Evolutionary conservation across 2,329 filamentous ascomycete genomes (phyloP), one percentile per base, ranked within the genome.

Genomic region (Biscogniauxia marginata): DNA sequence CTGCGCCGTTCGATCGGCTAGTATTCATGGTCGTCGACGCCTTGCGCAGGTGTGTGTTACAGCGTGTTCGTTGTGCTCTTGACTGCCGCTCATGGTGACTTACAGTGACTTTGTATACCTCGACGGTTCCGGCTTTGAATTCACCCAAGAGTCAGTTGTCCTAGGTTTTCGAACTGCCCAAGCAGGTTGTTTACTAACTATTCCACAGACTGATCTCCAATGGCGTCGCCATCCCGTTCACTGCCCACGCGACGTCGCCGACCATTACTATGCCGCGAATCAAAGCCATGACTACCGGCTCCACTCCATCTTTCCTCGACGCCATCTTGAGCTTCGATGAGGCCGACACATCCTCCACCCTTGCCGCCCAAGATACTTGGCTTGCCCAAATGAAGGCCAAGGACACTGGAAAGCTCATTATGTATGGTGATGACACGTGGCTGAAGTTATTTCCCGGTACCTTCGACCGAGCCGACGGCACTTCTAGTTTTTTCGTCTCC

Each of bases 341-440:
- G 74, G 92, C 87, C 18, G 95, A 99, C 71, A 93, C 91, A 3
- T 89, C 89, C 13, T 96, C 95, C 0, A 93, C 89, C 3, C 83
- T 99, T 21, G 87, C 90, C 13, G 84, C 84, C 23, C 95, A 98
- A 74, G 95, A 99, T 71, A 96, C 92, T 25, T 99, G 96, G 93
- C 83, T 99, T 22, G 90, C 92, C 34, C 95, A 99, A 77, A 86
- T 99, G 75, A 93, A 88, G 71, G 85, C 86, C 34, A 88, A 85
- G 66, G 76, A 79, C 21, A 72, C 77, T 18, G 91, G 90, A 19
- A 92, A 90, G 67, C 80, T 98, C 60, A 79, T 97, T 70, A 95
- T 99, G 88, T 97, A 95, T 69, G 95, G 95, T 49, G 95, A 99
- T 69, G 95, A 99, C 72, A 99, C 95, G 19, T 99, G 95, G 96